These are phyloP conservation scores for Lasiosphaeria ovina DNA, from an alignment of 495 filamentous ascomycete genomes.

Conservation along the genomic window DNA sequence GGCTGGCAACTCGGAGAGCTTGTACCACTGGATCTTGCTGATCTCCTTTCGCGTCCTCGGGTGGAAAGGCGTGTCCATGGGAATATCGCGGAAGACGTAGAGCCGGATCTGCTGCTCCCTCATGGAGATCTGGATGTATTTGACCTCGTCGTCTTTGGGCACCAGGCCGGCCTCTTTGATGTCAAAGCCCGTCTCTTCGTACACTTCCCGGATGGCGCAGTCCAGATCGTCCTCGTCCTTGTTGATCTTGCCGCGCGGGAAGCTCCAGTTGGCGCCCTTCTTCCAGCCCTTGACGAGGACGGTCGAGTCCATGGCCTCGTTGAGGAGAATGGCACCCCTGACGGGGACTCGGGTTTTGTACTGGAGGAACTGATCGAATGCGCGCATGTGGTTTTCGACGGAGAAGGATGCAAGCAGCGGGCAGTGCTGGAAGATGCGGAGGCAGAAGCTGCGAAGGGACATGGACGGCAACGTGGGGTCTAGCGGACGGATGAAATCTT, in stretches of 20 bases:
- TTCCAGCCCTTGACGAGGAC: slow-evolving; percentile 97
- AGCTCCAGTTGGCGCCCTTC: slow-evolving; percentile 94
- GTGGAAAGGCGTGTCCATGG: slow-evolving; percentile 80
- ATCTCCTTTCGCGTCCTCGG: slow-evolving; percentile 95
- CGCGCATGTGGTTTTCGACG: slow-evolving; percentile 68
- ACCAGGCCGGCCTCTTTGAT: slow-evolving; percentile 70
- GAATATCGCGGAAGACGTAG: slow-evolving; percentile 85
- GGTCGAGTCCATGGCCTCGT: slow-evolving; percentile 84
- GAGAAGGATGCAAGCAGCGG: slow-evolving; percentile 81
- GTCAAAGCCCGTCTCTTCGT: slow-evolving; percentile 93
- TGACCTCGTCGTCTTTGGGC: slow-evolving; percentile 62
- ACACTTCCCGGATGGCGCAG: slow-evolving; percentile 90
- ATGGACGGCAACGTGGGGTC: slow-evolving; percentile 83
- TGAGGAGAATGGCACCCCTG: slow-evolving; percentile 87
- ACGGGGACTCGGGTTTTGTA: slow-evolving; percentile 96
- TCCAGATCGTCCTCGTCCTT: slow-evolving; percentile 89
- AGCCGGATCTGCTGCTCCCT: slow-evolving; percentile 87
- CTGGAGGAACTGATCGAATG: slow-evolving; percentile 83
- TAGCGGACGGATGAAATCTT: slow-evolving; percentile 92
- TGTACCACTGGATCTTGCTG: slow-evolving; percentile 92
- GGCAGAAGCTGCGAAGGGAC: slow-evolving; percentile 74
- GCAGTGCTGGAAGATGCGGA: slow-evolving; percentile 89
- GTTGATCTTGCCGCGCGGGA: slow-evolving; percentile 95
- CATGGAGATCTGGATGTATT: slow-evolving; percentile 83
- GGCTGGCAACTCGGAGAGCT: slow-evolving; percentile 79